Evolutionary conservation across 331 rosid species (phyloP).

Genomic region (Rhamnella rubrinervis): DNA sequence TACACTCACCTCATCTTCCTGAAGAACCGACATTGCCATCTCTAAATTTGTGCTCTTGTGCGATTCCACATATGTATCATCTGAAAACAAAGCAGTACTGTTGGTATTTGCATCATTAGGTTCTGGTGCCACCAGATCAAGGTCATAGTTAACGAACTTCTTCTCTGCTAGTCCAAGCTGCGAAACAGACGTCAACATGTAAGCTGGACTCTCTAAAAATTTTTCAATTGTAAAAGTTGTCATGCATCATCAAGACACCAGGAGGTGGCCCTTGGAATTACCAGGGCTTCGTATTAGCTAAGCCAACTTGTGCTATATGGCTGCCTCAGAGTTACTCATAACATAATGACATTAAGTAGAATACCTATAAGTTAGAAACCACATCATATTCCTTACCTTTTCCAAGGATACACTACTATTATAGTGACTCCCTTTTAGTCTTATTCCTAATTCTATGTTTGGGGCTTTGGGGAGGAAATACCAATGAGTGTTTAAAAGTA

Average conservation of each 20-base stretch:
- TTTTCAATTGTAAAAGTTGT: not conserved
- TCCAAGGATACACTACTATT: not conserved
- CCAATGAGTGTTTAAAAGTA: too few species aligned
- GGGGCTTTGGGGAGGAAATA: not conserved
- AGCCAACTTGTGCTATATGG: not conserved
- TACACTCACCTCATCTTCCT: constrained; percentile 65
- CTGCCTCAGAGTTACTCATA: constrained; percentile 2
- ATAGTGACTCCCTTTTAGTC: not conserved
- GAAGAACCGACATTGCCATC: constrained; percentile 47
- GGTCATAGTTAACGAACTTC: constrained; percentile 66
- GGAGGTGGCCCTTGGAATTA: too few species aligned
- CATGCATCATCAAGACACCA: too few species aligned
- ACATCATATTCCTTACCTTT: constrained; percentile 3
- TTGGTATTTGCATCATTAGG: constrained; percentile 88
- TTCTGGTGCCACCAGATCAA: constrained; percentile 75
- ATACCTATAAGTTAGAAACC: not conserved
- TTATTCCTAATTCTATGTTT: too few species aligned
- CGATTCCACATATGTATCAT: constrained; percentile 80
- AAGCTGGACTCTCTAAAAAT: not conserved
- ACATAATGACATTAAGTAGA: constrained; percentile 1
- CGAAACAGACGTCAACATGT: too few species aligned
- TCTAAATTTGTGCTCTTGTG: constrained; percentile 57
- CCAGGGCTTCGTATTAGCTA: too few species aligned
- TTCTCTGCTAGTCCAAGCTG: not conserved
- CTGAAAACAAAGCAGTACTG: constrained; percentile 86